Conservation (phyloP, 371 early-diverging fungal species). For the Umbelopsis sp. region DNA sequence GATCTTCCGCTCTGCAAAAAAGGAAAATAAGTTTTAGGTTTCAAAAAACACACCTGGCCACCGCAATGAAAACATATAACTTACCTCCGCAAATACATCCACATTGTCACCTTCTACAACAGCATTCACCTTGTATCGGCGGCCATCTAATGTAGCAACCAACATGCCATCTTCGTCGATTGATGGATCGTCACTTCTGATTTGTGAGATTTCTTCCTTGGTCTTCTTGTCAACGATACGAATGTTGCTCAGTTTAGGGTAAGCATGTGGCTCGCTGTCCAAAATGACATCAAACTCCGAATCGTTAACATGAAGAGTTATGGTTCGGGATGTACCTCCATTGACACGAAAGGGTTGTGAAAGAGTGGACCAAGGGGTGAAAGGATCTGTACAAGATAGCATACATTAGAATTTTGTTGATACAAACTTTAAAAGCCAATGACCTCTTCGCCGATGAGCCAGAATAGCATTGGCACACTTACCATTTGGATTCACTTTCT, state of each 20-base stretch:
- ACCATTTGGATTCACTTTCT: conserved; percentile 35
- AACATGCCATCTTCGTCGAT: conserved; percentile 50
- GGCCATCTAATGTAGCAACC: conserved; percentile 63
- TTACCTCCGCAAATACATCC: conserved; percentile 68
- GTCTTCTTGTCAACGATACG: conserved; percentile 29
- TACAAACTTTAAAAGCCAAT: too few species aligned
- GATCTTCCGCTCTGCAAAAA: conserved; percentile 52
- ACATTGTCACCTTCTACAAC: conserved; percentile 64
- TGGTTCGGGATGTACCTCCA: conserved; percentile 26
- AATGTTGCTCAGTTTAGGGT: conserved; percentile 36
- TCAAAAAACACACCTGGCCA: too few species aligned
- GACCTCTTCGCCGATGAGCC: too few species aligned
- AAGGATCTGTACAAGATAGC: conserved; percentile 38
- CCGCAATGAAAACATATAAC: not conserved
- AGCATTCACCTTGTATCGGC: conserved; percentile 58
- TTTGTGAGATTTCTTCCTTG: conserved; percentile 31
- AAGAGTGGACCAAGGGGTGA: conserved; percentile 64
- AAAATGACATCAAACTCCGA: conserved; percentile 40
- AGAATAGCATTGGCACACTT: not conserved
- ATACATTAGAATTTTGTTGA: too few species aligned
- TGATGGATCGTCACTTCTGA: conserved; percentile 26
- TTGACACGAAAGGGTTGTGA: conserved; percentile 63
- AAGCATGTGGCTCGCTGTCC: conserved; percentile 21
- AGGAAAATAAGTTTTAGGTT: not conserved
- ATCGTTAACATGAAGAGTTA: conserved; percentile 19